Evolutionary conservation across 768 basidiomycete species (phyloP).

Genomic region (Candolleomyces aberdarensis): DNA sequence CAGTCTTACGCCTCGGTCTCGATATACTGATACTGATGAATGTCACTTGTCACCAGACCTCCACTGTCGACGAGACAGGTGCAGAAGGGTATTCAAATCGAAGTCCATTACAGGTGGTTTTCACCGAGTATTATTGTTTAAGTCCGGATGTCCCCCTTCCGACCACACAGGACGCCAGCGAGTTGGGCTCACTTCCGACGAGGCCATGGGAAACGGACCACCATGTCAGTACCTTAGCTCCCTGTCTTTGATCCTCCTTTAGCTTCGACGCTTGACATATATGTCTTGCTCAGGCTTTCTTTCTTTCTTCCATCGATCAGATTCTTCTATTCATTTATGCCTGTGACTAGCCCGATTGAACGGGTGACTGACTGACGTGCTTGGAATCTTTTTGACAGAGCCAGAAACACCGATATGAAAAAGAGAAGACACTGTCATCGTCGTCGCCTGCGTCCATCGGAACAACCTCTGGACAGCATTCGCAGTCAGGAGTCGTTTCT

Average conservation of each 20-base stretch:
- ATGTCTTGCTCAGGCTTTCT: background rate
- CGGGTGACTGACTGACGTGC: background rate
- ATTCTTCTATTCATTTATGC: too few species aligned
- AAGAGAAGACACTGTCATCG: background rate
- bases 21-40: background rate
- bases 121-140: slow-evolving; percentile 44
- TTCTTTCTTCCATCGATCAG: background rate
- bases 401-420: slow-evolving; percentile 23
- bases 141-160: slow-evolving; percentile 33
- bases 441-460: background rate
- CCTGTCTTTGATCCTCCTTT: background rate
- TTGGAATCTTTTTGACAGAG: slow-evolving; percentile 4
- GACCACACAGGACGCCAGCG: slow-evolving; percentile 11
- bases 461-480: background rate
- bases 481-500: background rate
- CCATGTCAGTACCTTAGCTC: slow-evolving; percentile 6
- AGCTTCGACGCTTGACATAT: background rate
- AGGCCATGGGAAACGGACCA: slow-evolving; percentile 12
- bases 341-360: too few species aligned
- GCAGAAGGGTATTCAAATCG: slow-evolving; percentile 35
- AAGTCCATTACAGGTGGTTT: slow-evolving; percentile 47
- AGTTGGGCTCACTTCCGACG: slow-evolving; percentile 7
- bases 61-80: background rate
- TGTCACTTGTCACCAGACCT: background rate
- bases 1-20: background rate